Base-by-base conservation (phyloP, 495 filamentous ascomycete species). In the Aspergillus sclerotiicarbonarius region DNA sequence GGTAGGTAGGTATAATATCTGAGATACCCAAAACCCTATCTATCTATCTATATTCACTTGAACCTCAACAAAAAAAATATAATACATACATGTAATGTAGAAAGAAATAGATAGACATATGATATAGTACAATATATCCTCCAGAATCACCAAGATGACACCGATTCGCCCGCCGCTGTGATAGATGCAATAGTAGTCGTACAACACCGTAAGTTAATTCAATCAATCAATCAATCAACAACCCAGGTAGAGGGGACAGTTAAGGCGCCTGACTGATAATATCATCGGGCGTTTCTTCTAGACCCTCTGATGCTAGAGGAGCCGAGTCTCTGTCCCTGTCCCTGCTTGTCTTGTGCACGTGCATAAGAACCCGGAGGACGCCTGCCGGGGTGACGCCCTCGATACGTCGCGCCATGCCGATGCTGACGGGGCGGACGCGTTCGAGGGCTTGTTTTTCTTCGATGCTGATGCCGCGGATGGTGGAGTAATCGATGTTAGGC, bases 371-470 rank as follows among this genome's bases (percentile, higher is more conserved):
- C 16, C 74, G 62, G 54, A 83, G 57, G 1, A 77, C 74, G 37
- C 80, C 80, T 12, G 72, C 69, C 15, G 80, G 80, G 15, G 80
- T 82, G 19, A 90, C 80, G 2, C 94, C 93, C 71, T 98, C 94
- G 51, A 96, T 84, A 9, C 95, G 75, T 50, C 91, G 75, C 16
- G 93, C 92, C 85, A 96, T 92, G 3, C 91, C 95, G 21, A 98
- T 73, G 50, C 81, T 93, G 65, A 91, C 89, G 6, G 94, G 94
- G 41, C 84, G 71, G 9, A 90, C 84, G 20, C 75, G 75, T 32
- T 82, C 75, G n/a, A 98, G 80, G 7, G 86, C 80, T 10, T 78
- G 72, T 62, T 79, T 83, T 77, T 98, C 95, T 60, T 91, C 91
- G 7, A 78, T 80, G 58, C 88, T 91, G 53, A 98, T 76, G 0